phyloP scores from a whole-genome alignment of 257 asterid species.

The Ajuga chamaepitys region DNA sequence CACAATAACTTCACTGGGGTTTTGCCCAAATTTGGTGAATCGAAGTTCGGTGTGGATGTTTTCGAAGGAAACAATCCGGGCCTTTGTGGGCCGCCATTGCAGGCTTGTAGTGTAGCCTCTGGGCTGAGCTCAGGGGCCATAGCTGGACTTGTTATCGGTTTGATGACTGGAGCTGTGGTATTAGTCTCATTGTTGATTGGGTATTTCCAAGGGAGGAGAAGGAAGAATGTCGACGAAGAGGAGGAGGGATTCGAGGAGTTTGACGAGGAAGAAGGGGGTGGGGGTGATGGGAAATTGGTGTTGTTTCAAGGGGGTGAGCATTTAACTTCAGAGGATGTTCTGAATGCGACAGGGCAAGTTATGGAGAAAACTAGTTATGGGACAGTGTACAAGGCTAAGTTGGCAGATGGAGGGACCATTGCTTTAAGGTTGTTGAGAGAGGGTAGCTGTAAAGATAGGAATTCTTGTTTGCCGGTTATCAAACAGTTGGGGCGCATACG shows the following conservation, averaged over 20 bases:
- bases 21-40: conserved; percentile 60
- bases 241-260: conserved; percentile 68
- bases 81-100: conserved; percentile 76
- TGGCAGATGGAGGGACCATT: conserved; percentile 89
- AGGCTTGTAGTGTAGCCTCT: conserved; percentile 47
- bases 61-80: conserved; percentile 73
- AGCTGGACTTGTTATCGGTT: conserved; percentile 88
- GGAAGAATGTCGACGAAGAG: conserved; percentile 47
- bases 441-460: conserved; percentile 73
- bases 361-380: conserved; percentile 95
- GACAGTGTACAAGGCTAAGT: conserved; percentile 87
- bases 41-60: conserved; percentile 67
- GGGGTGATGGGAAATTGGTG: conserved; percentile 80
- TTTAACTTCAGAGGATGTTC: conserved; percentile 76
- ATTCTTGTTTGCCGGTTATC: conserved; percentile 60
- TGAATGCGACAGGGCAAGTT: conserved; percentile 96
- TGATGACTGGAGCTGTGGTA: conserved; percentile 80
- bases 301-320: conserved; percentile 97
- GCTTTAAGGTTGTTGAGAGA: conserved; percentile 90
- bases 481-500: conserved; percentile 77
- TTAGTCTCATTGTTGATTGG: conserved; percentile 79
- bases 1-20: conserved; percentile 85
- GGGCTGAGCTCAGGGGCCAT: conserved; percentile 83
- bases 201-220: conserved; percentile 76
- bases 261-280: conserved; percentile 45